These are phyloP conservation scores for Globisporangium mamillatum DNA, from an alignment of 352 stramenopile species.

Conservation along the genomic window DNA sequence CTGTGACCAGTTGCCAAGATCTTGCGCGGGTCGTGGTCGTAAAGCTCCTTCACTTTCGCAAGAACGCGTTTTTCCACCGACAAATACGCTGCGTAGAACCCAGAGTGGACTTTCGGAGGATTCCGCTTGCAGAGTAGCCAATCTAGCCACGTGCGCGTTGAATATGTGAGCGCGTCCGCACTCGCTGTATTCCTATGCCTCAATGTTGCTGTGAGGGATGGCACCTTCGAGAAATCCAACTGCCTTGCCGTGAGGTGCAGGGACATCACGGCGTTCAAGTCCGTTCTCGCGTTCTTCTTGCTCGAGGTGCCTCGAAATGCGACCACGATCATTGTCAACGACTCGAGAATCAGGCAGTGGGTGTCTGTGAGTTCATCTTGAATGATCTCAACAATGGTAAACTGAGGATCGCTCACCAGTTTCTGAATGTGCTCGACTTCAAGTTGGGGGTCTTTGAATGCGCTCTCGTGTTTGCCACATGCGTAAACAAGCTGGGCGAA, in stretches of 20 bases:
- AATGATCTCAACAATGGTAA: constrained; percentile 30
- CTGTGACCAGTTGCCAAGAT: constrained; percentile 41
- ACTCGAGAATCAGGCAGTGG: constrained; percentile 35
- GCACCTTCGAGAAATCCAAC: constrained; percentile 24
- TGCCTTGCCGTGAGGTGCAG: constrained; percentile 26
- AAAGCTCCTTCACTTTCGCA: constrained; percentile 15
- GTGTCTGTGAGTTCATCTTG: constrained; percentile 37
- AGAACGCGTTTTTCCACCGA: constrained; percentile 34
- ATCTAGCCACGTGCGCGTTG: constrained; percentile 25
- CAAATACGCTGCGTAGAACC: constrained; percentile 39
- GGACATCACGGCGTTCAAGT: constrained; percentile 35
- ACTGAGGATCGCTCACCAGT: constrained; percentile 27
- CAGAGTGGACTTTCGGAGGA: constrained; percentile 36
- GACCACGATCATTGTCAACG: constrained; percentile 29
- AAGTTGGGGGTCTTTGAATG: constrained; percentile 14
- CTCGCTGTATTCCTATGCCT: not conserved
- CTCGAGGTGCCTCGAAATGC: constrained; percentile 42
- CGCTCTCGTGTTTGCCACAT: constrained; percentile 30
- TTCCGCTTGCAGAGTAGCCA: constrained; percentile 30
- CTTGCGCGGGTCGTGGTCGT: constrained; percentile 21
- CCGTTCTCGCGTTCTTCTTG: constrained; percentile 40
- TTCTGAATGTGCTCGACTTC: constrained; percentile 22
- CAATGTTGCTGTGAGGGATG: not conserved
- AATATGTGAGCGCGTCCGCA: not conserved
- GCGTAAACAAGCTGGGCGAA: constrained; percentile 41